A percentile compares a stretch with the other conserved stretches of the same genome.
Conservation (phyloP, 2,329 filamentous ascomycete genomes). For the Penicillium sp. region DNA sequence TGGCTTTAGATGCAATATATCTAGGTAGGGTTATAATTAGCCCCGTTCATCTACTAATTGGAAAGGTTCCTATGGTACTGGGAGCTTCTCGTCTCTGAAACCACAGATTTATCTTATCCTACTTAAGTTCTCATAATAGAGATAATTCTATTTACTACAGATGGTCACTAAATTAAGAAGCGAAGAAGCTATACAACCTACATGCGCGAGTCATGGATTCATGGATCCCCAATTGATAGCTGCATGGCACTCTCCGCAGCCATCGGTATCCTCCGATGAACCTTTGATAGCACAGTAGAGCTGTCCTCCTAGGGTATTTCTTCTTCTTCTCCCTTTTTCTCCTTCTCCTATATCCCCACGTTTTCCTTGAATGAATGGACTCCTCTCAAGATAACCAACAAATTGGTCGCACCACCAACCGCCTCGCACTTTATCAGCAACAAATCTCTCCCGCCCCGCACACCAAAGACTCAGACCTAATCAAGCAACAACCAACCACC, state of each 20-base stretch:
- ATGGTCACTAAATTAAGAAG: background rate
- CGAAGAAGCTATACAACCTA: background rate
- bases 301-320: constrained; percentile 1
- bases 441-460: constrained; percentile 27
- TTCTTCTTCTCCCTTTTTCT: constrained; percentile 2
- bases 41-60: background rate
- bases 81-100: background rate
- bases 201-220: constrained; percentile 3
- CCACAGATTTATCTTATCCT: background rate
- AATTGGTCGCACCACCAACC: constrained; percentile 30
- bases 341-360: constrained; percentile 5
- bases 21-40: background rate
- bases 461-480: constrained; percentile 15
- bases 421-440: constrained; percentile 37
- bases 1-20: background rate
- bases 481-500: constrained; percentile 9
- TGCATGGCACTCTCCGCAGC: constrained; percentile 29
- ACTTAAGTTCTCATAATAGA: background rate
- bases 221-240: constrained; percentile 10
- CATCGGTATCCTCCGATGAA: constrained; percentile 41
- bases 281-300: constrained; percentile 20
- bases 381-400: constrained; percentile 16
- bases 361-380: constrained; percentile 27
- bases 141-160: background rate
- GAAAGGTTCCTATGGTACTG: background rate